Percentiles rank a stretch among this genome's conserved stretches.
These are phyloP conservation scores for Lactifluus echinatus DNA, from an alignment of 768 basidiomycete genomes.

Conservation along the genomic window DNA sequence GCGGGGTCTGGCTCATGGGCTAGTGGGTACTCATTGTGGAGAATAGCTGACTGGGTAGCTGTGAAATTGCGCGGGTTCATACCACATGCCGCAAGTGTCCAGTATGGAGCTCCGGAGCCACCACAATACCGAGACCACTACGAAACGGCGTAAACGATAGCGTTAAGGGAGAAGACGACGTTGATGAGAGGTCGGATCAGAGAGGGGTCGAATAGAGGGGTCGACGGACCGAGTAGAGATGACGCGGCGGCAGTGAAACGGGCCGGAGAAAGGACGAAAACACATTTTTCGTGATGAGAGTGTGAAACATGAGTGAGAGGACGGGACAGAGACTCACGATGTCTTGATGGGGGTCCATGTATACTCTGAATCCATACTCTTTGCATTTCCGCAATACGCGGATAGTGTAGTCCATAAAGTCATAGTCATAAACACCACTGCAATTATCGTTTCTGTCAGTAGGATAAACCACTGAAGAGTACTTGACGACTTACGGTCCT, in stretches of 20 bases:
- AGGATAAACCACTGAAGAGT: no score
- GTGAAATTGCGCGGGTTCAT: slow-evolving; percentile 81
- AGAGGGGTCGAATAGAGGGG: not conserved
- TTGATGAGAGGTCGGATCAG: no score
- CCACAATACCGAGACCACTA: slow-evolving; percentile 95
- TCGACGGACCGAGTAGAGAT: no score
- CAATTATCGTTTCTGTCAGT: no score
- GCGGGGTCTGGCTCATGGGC: slow-evolving; percentile 57
- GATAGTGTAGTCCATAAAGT: slow-evolving; percentile 89
- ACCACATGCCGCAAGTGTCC: slow-evolving; percentile 88
- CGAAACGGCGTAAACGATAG: not conserved
- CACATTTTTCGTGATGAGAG: not conserved
- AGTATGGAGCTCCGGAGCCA: slow-evolving; percentile 90
- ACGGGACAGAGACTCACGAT: slow-evolving; percentile 46
- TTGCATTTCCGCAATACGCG: slow-evolving; percentile 85
- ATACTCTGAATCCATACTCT: slow-evolving; percentile 84
- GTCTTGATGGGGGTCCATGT: slow-evolving; percentile 96
- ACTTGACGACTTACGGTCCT: slow-evolving; percentile 70
- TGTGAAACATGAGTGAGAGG: not conserved
- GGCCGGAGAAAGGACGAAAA: not conserved
- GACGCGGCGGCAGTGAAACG: not conserved
- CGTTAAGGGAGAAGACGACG: not conserved
- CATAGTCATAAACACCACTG: slow-evolving; percentile 84
- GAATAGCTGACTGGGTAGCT: slow-evolving; percentile 72
- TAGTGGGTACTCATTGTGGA: slow-evolving; percentile 84